Percentiles rank a stretch among this genome's conserved stretches.
These are phyloP conservation scores for maize (Zea mays) DNA, from an alignment of 176 grass and related monocot species.

Conservation along the genomic window DNA sequence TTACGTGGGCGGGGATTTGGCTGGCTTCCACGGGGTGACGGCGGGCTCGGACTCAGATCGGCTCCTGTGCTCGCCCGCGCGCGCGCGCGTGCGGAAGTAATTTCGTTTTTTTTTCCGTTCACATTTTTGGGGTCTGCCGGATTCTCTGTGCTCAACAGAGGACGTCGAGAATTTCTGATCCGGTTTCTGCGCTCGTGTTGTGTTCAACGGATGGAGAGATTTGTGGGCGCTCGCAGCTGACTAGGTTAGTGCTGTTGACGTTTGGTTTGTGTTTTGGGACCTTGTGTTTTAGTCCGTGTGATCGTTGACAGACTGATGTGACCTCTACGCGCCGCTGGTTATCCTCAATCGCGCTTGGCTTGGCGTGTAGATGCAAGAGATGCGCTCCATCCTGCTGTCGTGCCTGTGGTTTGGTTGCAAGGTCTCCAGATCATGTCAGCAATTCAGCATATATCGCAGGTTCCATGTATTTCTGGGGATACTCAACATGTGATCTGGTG, in stretches of 20 bases:
- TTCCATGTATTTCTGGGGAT: not conserved
- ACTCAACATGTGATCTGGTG: not conserved
- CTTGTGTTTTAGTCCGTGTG: not conserved
- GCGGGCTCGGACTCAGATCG: not conserved
- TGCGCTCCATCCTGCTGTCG: not conserved
- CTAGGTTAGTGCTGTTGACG: not conserved
- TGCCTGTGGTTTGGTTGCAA: not conserved
- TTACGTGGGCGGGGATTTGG: not conserved
- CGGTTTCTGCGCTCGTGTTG: not conserved
- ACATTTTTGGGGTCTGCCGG: not conserved
- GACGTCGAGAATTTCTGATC: not conserved
- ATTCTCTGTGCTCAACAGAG: not conserved
- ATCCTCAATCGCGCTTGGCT: not conserved
- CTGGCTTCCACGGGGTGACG: too few relatives aligned
- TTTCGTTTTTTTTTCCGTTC: not conserved
- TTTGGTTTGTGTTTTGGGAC: too few relatives aligned
- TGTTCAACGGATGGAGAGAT: not conserved
- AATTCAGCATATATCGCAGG: not conserved
- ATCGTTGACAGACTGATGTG: not conserved
- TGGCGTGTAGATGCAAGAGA: not conserved
- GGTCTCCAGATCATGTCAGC: not conserved
- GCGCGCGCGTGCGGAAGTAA: not conserved
- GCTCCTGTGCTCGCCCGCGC: not conserved
- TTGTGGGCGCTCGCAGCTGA: constrained; percentile 7
- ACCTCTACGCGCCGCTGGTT: not conserved